Evolutionary conservation across 192 early-diverging fungal genomes (phyloP), one percentile per base, ranked within the genome.

Genomic region (Funneliformis geosporum): DNA sequence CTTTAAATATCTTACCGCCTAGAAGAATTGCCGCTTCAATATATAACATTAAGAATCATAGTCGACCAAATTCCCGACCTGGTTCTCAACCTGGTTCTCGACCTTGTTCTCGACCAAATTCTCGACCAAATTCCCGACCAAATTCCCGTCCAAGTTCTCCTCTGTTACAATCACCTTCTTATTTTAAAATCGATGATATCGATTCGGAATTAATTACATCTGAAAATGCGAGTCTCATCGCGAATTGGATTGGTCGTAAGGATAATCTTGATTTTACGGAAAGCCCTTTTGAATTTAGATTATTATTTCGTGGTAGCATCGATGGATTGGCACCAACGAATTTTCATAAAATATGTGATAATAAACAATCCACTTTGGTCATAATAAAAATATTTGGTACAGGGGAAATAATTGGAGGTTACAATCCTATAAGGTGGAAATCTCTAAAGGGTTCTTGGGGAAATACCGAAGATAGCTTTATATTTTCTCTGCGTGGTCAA

Each of bases 351-450:
- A 16, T 39, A 47, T 72, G 69, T 72, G 64, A 66, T 66, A 33
- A 18, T 33, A 66, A 12, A 66, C 11, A 12, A 66, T 33, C 25
- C 7, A 66, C 64, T 42, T 33, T 42, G 5, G n/a, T n/a, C 0
- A n/a, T 69, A 40, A 69, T 69, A 40, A 69, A 69, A 69, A n/a
- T 69, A 10, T 21, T 6, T n/a, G 67, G 67, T 42, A 40, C 67
- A 8, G 39, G 40, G 0, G 73, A 50, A 74, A 33, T 59, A 38
- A 38, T 74, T 7, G 73, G 73, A 50, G 73, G 73, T 59, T 74
- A 74, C 21, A 74, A 74, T 74, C 73, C 73, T 6, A 28, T 74
- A 23, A 42, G 50, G 18, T 74, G 73, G 73, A 47, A 27, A 33
- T 18, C n/a, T 21, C n/a, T 60, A 8, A 42, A 50, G 16, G 44